Conservation (phyloP, 2,329 filamentous ascomycete species). For the Apiospora phragmitis region DNA sequence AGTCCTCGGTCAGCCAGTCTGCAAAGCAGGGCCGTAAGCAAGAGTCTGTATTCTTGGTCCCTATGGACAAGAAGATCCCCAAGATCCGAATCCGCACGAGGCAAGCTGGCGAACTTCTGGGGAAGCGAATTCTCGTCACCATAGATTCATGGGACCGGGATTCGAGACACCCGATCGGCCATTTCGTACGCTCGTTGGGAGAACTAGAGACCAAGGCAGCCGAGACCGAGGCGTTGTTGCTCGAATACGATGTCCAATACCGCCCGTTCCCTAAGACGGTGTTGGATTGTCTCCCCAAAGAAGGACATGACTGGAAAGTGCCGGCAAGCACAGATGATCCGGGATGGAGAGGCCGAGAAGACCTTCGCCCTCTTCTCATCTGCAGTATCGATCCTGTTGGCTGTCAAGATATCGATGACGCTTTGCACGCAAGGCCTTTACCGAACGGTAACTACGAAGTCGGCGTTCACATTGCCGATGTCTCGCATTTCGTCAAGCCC, state of each 20-base stretch:
- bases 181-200: constrained; percentile 90
- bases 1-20: constrained; percentile 74
- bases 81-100: constrained; percentile 93
- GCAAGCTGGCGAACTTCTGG: constrained; percentile 84
- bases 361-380: constrained; percentile 82
- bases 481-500: constrained; percentile 98
- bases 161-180: constrained; percentile 87
- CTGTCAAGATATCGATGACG: constrained; percentile 98
- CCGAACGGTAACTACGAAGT: constrained; percentile 95
- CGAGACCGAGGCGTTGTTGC: constrained; percentile 88
- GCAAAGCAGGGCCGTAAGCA: constrained; percentile 78
- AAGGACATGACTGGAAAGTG: constrained; percentile 94
- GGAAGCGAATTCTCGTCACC: constrained; percentile 87
- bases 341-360: constrained; percentile 82
- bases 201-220: constrained; percentile 97
- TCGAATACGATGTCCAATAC: constrained; percentile 98
- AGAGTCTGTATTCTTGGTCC: constrained; percentile 90
- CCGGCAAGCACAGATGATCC: constrained; percentile 76
- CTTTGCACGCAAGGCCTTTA: constrained; percentile 80
- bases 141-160: constrained; percentile 96
- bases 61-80: constrained; percentile 97
- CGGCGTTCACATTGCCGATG: constrained; percentile 97
- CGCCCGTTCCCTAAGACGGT: constrained; percentile 95
- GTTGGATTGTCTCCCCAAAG: constrained; percentile 84
- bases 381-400: constrained; percentile 97